A percentile compares a stretch with the other conserved stretches of the same genome.
Conservation (phyloP, 805 yeast species). For the Wickerhamiella galacta region DNA sequence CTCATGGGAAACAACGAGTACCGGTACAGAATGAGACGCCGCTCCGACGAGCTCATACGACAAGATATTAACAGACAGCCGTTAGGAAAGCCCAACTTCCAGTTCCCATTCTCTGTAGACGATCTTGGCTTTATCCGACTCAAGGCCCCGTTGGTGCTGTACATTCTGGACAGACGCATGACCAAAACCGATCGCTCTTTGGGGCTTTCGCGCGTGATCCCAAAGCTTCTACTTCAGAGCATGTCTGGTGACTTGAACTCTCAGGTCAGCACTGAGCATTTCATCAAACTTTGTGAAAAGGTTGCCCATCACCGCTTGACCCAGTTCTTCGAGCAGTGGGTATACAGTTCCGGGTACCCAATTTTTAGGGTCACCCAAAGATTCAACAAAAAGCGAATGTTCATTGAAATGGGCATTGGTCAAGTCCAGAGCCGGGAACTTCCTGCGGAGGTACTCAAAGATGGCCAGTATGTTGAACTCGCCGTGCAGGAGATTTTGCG, state of each 20-base stretch:
- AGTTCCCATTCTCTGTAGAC: conserved; percentile 43
- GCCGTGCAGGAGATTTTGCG: conserved; percentile 20
- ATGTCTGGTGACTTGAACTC: conserved; percentile 87
- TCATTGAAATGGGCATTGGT: conserved; percentile 84
- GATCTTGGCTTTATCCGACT: conserved; percentile 56
- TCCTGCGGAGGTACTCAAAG: conserved; percentile 19
- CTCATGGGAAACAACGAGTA: conserved; percentile 76
- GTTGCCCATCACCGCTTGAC: conserved; percentile 78
- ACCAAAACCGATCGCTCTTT: conserved; percentile 90
- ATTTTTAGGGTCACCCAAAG: conserved; percentile 75
- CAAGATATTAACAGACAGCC: conserved; percentile 70
- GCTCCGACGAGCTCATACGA: conserved; percentile 49
- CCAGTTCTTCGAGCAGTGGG: conserved; percentile 84
- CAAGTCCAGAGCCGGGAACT: conserved; percentile 50
- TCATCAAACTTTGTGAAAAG: conserved; percentile 86
- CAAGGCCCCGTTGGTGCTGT: conserved; percentile 74
- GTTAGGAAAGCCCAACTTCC: conserved; percentile 49
- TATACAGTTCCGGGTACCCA: conserved; percentile 77
- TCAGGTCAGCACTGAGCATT: conserved; percentile 62
- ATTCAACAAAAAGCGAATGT: conserved; percentile 84
- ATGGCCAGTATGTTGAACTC: conserved; percentile 25
- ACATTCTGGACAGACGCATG: conserved; percentile 78
- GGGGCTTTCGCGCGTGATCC: conserved; percentile 80
- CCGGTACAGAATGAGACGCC: conserved; percentile 48
- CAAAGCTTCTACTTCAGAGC: conserved; percentile 80